Evolutionary conservation across 2,329 filamentous ascomycete species (phyloP), one percentile per base, ranked within the genome.

Genomic region (Nothopassalora personata): DNA sequence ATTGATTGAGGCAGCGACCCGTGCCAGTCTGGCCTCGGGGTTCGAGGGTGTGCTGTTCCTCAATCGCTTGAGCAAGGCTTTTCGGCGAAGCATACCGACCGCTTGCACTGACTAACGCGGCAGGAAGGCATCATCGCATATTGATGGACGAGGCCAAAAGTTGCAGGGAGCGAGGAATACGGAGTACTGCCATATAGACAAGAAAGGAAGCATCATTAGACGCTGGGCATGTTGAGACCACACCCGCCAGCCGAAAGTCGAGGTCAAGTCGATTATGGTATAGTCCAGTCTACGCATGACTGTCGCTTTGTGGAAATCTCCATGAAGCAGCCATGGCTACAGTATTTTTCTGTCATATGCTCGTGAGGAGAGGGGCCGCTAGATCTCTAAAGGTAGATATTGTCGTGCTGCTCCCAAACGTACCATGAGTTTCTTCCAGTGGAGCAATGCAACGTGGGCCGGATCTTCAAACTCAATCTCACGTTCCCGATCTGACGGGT

Each of bases 121-220:
- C 46, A 11, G 31, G 11, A 10, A 48, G 54, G 23, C 54, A 57
- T 57, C 54, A 57, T 57, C 6, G 54, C 54, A 57, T 57, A 8
- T 11, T 48, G 19, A 23, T 28, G 8, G n/a, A 27, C 18, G 28
- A 8, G 8, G 8, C 6, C 7, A 15, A 8, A 27, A 1, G 6
- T 18, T 8, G 23, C 27, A n/a, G 3, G n/a, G 19, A 23, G 19
- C 19, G n/a, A 27, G 2, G 19, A 5, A 7, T 48, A 48, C 1
- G 9, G 15, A 27, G 3, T 2, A 30, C 7, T 23, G 46, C 27
- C 46, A 48, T 43, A 13, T 2, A 43, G 15, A n/a, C 5, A 43
- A 6, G 18, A 27, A 46, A 10, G 6, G 46, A 27, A 48, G 19
- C 46, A 27, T 23, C 46, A 27, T 46, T 27, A 9, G 36, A 43